phyloP scores from a whole-genome alignment of 352 stramenopile genomes.

The Phytophthora quininea region DNA sequence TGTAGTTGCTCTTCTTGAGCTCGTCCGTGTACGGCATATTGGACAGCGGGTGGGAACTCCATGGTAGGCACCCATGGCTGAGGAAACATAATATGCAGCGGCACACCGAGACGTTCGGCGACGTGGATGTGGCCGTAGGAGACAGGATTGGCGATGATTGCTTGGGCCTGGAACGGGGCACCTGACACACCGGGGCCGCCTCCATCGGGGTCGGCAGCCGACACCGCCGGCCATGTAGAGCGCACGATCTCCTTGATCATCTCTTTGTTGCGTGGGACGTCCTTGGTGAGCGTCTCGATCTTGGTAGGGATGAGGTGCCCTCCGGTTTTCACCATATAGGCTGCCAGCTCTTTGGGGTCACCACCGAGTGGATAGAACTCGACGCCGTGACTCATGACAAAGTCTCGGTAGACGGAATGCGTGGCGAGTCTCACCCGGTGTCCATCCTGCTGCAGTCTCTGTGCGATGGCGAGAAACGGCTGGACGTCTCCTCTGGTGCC shows the following conservation, averaged over 20 bases:
- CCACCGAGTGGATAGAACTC: constrained; percentile 75
- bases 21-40: constrained; percentile 77
- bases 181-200: constrained; percentile 39
- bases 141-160: constrained; percentile 95
- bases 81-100: constrained; percentile 94
- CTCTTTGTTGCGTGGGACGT: constrained; percentile 81
- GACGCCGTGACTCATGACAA: constrained; percentile 66
- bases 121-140: constrained; percentile 92
- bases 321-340: constrained; percentile 92
- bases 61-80: constrained; percentile 88
- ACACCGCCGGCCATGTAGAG: constrained; percentile 87
- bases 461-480: constrained; percentile 72
- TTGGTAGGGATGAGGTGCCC: constrained; percentile 73
- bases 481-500: constrained; percentile 75
- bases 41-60: constrained; percentile 88
- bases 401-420: constrained; percentile 80
- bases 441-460: constrained; percentile 70
- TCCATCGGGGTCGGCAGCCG: constrained; percentile 70
- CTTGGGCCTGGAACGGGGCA: constrained; percentile 79
- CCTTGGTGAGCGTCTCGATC: constrained; percentile 56
- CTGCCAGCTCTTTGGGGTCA: constrained; percentile 68
- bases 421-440: constrained; percentile 92
- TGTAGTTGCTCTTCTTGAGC: constrained; percentile 47
- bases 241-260: constrained; percentile 91
- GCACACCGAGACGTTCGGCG: constrained; percentile 90